Percentiles rank a stretch among this genome's conserved stretches.
These are phyloP conservation scores for Calonectria hongkongensis DNA, from an alignment of 2,329 filamentous ascomycete species.

Conservation along the genomic window DNA sequence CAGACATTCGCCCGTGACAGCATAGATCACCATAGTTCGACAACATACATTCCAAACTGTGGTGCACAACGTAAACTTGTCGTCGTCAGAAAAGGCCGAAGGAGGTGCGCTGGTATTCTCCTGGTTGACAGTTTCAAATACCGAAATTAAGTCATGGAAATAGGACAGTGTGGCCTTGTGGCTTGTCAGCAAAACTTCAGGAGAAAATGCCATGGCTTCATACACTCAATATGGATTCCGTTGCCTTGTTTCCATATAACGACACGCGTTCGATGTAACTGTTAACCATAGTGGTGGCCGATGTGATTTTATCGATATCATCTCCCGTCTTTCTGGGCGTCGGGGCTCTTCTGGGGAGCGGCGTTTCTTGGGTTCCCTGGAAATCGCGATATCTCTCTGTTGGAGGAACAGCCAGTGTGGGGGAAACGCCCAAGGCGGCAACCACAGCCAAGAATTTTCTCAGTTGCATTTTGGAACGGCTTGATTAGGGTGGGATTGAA, in stretches of 20 bases:
- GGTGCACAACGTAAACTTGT: slow-evolving; percentile 22
- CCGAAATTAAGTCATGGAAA: slow-evolving; percentile 4
- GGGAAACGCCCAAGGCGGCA: neutral
- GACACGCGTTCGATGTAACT: slow-evolving; percentile 15
- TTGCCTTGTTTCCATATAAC: slow-evolving; percentile 1
- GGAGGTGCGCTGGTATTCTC: neutral
- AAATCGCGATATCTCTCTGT: neutral
- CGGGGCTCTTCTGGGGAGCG: neutral
- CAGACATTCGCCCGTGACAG: neutral
- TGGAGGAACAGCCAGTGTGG: neutral
- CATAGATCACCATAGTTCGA: neutral
- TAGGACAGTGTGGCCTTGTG: slow-evolving; percentile 8
- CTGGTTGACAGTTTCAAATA: slow-evolving; percentile 2
- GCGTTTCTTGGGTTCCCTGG: neutral
- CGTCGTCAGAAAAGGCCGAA: neutral
- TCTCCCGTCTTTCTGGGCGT: neutral
- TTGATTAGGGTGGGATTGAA: neutral
- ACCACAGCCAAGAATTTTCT: neutral
- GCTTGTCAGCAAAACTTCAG: neutral
- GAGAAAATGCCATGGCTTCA: neutral
- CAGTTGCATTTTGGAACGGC: slow-evolving; percentile 10
- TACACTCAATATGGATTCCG: neutral
- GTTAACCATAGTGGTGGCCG: neutral
- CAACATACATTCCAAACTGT: slow-evolving; percentile 12
- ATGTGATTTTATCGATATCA: slow-evolving; percentile 9